phyloP scores from a whole-genome alignment of 805 yeast species.

The Myxozyma monticola region DNA sequence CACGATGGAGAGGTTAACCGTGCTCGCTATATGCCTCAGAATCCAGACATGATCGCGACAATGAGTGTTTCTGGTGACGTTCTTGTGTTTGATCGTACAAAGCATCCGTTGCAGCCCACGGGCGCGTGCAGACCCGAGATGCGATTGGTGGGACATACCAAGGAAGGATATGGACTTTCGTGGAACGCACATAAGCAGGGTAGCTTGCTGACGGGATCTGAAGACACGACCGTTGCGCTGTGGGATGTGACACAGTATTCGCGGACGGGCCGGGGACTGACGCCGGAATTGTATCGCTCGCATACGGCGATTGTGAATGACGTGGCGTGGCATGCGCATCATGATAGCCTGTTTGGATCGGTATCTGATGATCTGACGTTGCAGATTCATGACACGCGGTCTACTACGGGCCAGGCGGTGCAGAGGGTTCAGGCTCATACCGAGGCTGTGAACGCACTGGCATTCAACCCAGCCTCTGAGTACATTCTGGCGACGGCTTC shows the following conservation, averaged over 20 bases:
- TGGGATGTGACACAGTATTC: slow-evolving; percentile 55
- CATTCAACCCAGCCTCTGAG: slow-evolving; percentile 57
- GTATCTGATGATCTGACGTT: slow-evolving; percentile 67
- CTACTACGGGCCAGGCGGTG: slow-evolving; percentile 41
- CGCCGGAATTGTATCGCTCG: slow-evolving; percentile 47
- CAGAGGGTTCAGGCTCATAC: slow-evolving; percentile 51
- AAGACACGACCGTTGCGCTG: slow-evolving; percentile 64
- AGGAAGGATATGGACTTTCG: slow-evolving; percentile 69
- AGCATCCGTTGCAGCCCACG: slow-evolving; percentile 58
- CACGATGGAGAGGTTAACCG: slow-evolving; percentile 70
- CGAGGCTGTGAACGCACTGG: slow-evolving; percentile 67
- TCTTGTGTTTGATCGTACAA: slow-evolving; percentile 56
- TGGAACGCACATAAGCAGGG: slow-evolving; percentile 54
- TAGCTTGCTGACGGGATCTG: slow-evolving; percentile 61
- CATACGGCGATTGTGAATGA: slow-evolving; percentile 67
- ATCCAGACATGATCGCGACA: slow-evolving; percentile 52
- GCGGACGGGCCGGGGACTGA: slow-evolving; percentile 32
- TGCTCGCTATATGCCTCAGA: slow-evolving; percentile 54
- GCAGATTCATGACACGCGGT: slow-evolving; percentile 61
- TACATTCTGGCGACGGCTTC: slow-evolving; percentile 73
- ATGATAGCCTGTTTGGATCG: slow-evolving; percentile 58
- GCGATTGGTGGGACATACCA: slow-evolving; percentile 54
- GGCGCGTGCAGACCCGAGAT: slow-evolving; percentile 52
- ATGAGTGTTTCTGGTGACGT: slow-evolving; percentile 47
- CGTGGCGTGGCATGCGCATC: slow-evolving; percentile 54